These are phyloP conservation scores for Calvatia gigantea DNA, from an alignment of 768 basidiomycete species.

Conservation along the genomic window DNA sequence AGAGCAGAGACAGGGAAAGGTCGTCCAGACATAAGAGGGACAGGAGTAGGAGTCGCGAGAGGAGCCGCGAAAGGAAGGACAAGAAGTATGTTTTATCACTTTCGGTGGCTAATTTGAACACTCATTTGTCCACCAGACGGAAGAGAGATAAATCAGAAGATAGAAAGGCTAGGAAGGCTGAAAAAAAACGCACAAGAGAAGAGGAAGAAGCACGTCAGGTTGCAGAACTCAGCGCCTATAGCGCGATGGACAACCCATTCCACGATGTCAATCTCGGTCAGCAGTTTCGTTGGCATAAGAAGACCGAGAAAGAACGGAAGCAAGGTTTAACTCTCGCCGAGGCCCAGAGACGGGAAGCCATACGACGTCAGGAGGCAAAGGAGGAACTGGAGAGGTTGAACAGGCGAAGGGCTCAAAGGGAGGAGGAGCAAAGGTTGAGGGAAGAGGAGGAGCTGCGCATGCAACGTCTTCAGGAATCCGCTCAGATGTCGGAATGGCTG, in stretches of 20 bases:
- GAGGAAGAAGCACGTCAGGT: conserved; percentile 91
- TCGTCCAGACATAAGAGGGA: conserved; percentile 24
- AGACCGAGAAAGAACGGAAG: conserved; percentile 93
- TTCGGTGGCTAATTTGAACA: conserved; percentile 10
- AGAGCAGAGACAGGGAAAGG: conserved; percentile 26
- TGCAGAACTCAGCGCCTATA: conserved; percentile 94
- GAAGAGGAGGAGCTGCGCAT: conserved; percentile 93
- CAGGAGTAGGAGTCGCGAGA: conserved; percentile 33
- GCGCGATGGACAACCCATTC: conserved; percentile 96
- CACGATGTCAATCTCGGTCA: conserved; percentile 95
- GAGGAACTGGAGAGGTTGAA: conserved; percentile 94
- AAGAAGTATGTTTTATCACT: conserved; percentile 37
- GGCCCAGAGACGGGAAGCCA: conserved; percentile 71
- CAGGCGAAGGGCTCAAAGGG: conserved; percentile 84
- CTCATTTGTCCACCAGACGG: conserved; percentile 41
- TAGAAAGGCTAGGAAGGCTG: conserved; percentile 78
- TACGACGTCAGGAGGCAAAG: conserved; percentile 86
- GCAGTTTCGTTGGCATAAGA: conserved; percentile 99
- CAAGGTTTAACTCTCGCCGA: conserved; percentile 78
- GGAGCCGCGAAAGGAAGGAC: conserved; percentile 36
- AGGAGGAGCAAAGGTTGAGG: conserved; percentile 80
- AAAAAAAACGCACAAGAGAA: conserved; percentile 78
- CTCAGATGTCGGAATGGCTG: conserved; percentile 98
- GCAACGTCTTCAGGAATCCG: conserved; percentile 88
- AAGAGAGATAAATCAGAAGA: conserved; percentile 89